Evolutionary conservation across 208 protist genomes (phyloP).

Genomic region (Ichthyophonus hoferi): DNA sequence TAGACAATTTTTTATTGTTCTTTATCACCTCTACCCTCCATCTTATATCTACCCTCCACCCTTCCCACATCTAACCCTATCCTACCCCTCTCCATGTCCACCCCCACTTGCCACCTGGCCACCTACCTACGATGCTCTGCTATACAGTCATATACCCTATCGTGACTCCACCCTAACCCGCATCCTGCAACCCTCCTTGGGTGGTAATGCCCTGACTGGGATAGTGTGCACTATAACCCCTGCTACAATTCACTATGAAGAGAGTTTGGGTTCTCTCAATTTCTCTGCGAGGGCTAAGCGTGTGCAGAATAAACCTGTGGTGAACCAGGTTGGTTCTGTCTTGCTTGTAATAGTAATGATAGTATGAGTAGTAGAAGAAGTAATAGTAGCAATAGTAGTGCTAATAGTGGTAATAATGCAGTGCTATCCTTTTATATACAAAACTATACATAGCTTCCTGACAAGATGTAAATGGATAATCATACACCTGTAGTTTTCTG

Average conservation of each 20-base stretch:
- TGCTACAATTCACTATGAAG: conserved; percentile 44
- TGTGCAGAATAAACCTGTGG: conserved; percentile 64
- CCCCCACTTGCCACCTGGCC: neutral
- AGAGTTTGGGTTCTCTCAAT: conserved; percentile 63
- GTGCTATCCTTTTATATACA: too few relatives aligned
- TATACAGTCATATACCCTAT: conserved; percentile 67
- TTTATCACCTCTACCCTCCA: neutral
- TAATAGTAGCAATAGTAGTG: too few relatives aligned
- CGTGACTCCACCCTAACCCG: conserved; percentile 71
- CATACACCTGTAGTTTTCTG: too few relatives aligned
- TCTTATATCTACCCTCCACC: too few relatives aligned
- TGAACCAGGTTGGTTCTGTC: conserved; percentile 70
- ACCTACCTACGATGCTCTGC: neutral
- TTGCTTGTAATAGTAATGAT: too few relatives aligned
- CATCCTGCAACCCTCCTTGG: conserved; percentile 69
- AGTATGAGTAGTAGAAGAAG: too few relatives aligned
- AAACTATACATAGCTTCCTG: too few relatives aligned
- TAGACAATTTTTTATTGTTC: neutral
- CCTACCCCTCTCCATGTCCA: neutral
- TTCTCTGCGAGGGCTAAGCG: conserved; percentile 67
- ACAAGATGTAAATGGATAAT: too few relatives aligned
- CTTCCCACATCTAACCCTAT: neutral
- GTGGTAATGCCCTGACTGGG: conserved; percentile 64
- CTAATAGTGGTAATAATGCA: too few relatives aligned
- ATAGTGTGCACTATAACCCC: conserved; percentile 69